Base-by-base conservation (phyloP, 345 rosid species). In the Passiflora organensis region DNA sequence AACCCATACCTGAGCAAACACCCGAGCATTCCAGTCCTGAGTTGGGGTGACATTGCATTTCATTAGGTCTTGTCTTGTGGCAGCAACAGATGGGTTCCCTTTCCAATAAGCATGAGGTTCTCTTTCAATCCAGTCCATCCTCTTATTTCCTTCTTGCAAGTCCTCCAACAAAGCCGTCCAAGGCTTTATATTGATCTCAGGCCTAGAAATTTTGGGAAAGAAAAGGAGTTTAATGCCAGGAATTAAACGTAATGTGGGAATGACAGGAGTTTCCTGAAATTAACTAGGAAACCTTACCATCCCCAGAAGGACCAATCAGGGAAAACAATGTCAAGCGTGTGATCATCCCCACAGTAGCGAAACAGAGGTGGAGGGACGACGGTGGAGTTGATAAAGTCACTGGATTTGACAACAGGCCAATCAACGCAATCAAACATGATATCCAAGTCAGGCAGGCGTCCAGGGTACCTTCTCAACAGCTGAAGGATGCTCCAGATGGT, bases 231-330 rank as follows among this genome's bases (percentile, higher is more conserved):
- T 36, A 36, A 36, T 5, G 6, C 39, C 39, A 38, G 6, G 32
- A 37, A 8, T 6, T 6, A 28, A 22, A n/a, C n/a, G n/a, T 8
- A 48, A 48, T 10, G 6, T 1, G 18, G 21, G 23, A 4, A 15
- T 45, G 6, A 6, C 15, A 24, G 5, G n/a, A n/a, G n/a, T n/a
- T n/a, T n/a, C n/a, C n/a, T n/a, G n/a, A n/a, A n/a, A n/a, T n/a
- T 51, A 47, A 61, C 52, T 10, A 24, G 17, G 36, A 15, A 52
- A 13, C 5, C 17, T 60, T 77, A 86, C 96, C 96, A 86, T 56
- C 95, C 95, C 97, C 95, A 89, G 62, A 82, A 86, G 5, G 91
- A 78, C 86, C 91, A 84, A 59, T 89, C 97, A 22, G 95, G 95
- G 60, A 86, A 75, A 13, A 81, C 87, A 8, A 86, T 70, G 55